Evolutionary conservation across 768 basidiomycete species (phyloP).

Genomic region (Rhodosporidiobolus odoratus): DNA sequence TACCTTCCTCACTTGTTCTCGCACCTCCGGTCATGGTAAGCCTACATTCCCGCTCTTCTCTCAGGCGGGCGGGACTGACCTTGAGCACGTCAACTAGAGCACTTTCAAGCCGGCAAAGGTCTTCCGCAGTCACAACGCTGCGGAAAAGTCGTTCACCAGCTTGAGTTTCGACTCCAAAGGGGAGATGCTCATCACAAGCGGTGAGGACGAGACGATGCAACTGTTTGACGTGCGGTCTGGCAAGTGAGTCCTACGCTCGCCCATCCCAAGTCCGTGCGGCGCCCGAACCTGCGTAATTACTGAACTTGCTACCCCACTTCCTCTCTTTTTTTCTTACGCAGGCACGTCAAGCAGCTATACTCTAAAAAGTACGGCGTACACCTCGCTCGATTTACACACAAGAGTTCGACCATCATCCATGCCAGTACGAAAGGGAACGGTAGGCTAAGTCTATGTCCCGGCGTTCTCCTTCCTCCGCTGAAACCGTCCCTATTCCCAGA

Average conservation of each 20-base stretch:
- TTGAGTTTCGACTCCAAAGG: slow-evolving; percentile 88
- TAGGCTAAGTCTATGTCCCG: not conserved
- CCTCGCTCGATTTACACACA: slow-evolving; percentile 90
- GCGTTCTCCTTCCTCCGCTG: not conserved
- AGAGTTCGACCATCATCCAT: slow-evolving; percentile 73
- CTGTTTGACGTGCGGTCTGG: slow-evolving; percentile 83
- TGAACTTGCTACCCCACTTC: not conserved
- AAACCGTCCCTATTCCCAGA: slow-evolving; percentile 46
- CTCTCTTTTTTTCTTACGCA: slow-evolving; percentile 44
- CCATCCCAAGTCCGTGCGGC: no score
- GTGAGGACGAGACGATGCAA: slow-evolving; percentile 86
- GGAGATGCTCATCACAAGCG: slow-evolving; percentile 75
- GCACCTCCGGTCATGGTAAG: not conserved
- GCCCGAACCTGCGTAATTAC: no score
- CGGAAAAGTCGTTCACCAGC: slow-evolving; percentile 63
- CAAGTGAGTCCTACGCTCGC: slow-evolving; percentile 73
- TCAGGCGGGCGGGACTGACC: not conserved
- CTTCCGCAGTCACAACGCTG: slow-evolving; percentile 71
- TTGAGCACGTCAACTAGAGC: not conserved
- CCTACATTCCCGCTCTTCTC: not conserved
- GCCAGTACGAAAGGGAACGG: slow-evolving; percentile 90
- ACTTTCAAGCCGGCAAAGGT: slow-evolving; percentile 78
- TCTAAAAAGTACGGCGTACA: slow-evolving; percentile 98
- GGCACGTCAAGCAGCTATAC: slow-evolving; percentile 64
- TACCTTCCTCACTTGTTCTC: no score